Evolutionary conservation across 805 yeast genomes (phyloP).

Genomic region (Schwanniomyces vanrijiae): DNA sequence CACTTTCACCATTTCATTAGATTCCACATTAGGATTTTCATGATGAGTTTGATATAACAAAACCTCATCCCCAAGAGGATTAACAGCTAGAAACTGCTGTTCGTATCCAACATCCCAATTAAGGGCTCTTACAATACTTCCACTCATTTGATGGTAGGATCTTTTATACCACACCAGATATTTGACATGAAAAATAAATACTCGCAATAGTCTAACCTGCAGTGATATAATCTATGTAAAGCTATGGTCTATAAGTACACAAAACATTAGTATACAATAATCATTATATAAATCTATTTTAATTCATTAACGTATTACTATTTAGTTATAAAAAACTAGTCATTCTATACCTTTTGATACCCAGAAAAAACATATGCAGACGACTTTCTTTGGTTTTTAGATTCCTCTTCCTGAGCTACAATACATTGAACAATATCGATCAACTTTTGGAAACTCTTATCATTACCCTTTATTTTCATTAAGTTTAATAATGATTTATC

Average conservation of each 20-base stretch:
- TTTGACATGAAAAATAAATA: not conserved
- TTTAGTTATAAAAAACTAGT: not conserved
- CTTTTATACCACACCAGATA: not conserved
- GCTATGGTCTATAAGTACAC: no score
- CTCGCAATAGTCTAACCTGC: not conserved
- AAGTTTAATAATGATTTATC: slow-evolving; percentile 42
- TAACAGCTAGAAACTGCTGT: slow-evolving; percentile 65
- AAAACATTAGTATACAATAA: not conserved
- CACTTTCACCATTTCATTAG: slow-evolving; percentile 51
- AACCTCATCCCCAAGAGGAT: slow-evolving; percentile 81
- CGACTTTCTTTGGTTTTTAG: slow-evolving; percentile 10
- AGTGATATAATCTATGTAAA: no score
- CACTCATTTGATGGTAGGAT: slow-evolving; percentile 44
- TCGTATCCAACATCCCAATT: slow-evolving; percentile 59
- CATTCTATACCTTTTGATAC: not conserved
- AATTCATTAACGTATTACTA: not conserved
- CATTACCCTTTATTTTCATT: slow-evolving; percentile 45
- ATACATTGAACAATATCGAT: slow-evolving; percentile 42
- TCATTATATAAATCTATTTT: not conserved
- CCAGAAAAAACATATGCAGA: slow-evolving; percentile 10
- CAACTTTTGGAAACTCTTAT: slow-evolving; percentile 45
- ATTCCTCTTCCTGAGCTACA: slow-evolving; percentile 43
- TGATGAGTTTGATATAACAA: slow-evolving; percentile 57
- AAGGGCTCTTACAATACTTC: slow-evolving; percentile 56
- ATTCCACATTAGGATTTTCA: slow-evolving; percentile 47